phyloP scores from a whole-genome alignment of 108 stramenopile genomes.

The Bacterosira constricta region DNA sequence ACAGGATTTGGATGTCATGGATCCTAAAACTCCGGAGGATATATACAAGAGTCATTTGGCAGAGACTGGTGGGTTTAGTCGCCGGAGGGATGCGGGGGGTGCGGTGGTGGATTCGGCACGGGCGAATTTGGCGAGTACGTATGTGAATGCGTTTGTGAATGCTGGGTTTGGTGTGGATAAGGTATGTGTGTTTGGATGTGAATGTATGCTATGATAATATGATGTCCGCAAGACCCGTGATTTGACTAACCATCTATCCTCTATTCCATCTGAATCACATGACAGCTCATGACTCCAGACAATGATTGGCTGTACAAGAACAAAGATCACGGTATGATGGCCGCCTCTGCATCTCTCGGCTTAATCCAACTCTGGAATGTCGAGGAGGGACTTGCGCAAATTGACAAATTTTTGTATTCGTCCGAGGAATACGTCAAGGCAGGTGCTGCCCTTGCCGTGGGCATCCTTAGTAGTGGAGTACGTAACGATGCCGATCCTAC shows the following conservation, averaged over 20 bases:
- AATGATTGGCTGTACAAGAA: conserved; percentile 97
- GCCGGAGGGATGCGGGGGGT: conserved; percentile 79
- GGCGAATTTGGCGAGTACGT: conserved; percentile 98
- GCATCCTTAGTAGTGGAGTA: conserved; percentile 93
- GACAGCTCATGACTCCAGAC: conserved; percentile 85
- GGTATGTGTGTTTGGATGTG: too few relatives aligned
- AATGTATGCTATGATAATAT: too few relatives aligned
- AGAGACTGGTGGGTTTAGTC: conserved; percentile 91
- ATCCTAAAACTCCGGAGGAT: conserved; percentile 97
- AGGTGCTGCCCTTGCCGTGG: conserved; percentile 97
- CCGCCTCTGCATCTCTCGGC: conserved; percentile 97
- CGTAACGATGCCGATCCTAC: conserved; percentile 98
- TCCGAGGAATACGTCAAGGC: conserved; percentile 97
- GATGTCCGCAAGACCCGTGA: too few relatives aligned
- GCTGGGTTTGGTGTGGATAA: conserved; percentile 97
- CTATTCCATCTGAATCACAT: too few relatives aligned
- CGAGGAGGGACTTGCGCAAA: conserved; percentile 97
- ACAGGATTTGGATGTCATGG: conserved; percentile 94
- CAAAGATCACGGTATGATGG: conserved; percentile 99
- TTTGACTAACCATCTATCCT: too few relatives aligned
- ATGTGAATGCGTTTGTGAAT: conserved; percentile 99
- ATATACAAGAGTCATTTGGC: conserved; percentile 99
- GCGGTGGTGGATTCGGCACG: conserved; percentile 96
- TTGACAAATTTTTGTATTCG: conserved; percentile 97
- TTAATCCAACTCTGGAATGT: conserved; percentile 98